Percentiles rank a stretch among this genome's conserved stretches.
Conservation (phyloP, 192 early-diverging fungal genomes). For the Linnemannia schmuckeri region DNA sequence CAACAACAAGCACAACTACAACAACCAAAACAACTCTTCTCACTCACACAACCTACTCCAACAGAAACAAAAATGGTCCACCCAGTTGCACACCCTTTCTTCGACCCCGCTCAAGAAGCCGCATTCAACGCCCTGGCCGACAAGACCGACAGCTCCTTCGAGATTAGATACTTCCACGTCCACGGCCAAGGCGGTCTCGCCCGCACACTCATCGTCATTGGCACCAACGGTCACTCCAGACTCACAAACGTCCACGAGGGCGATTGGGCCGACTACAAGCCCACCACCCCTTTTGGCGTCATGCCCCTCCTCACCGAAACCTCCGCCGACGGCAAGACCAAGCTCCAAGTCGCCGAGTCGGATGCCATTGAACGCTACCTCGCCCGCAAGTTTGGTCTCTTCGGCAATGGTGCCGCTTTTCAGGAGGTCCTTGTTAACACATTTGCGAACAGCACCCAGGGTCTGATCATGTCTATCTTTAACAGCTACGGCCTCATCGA, state of each 20-base stretch:
- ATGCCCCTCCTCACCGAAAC: conserved; percentile 64
- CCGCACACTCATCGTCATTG: conserved; percentile 33
- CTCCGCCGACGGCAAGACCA: conserved; percentile 17
- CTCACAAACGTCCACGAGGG: conserved; percentile 27
- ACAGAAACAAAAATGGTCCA: too few species aligned
- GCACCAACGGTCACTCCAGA: conserved; percentile 46
- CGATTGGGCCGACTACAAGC: conserved; percentile 59
- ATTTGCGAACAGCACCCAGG: conserved; percentile 36
- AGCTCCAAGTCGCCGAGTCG: conserved; percentile 57
- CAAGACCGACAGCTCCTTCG: conserved; percentile 26
- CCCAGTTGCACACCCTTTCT: conserved; percentile 18
- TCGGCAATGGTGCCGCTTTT: conserved; percentile 29
- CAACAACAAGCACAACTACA: neutral
- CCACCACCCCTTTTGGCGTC: conserved; percentile 60
- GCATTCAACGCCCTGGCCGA: conserved; percentile 17
- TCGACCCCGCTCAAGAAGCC: conserved; percentile 37
- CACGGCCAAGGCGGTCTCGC: neutral
- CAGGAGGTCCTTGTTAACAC: conserved; percentile 44
- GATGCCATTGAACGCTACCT: conserved; percentile 65
- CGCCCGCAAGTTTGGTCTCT: conserved; percentile 51
- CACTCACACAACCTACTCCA: neutral
- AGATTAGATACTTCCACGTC: conserved; percentile 26
- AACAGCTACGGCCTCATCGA: conserved; percentile 8
- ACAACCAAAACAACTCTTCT: neutral
- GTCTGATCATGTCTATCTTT: conserved; percentile 16